Evolutionary conservation across 805 yeast genomes (phyloP).

Genomic region (Lipomyces yamadae): DNA sequence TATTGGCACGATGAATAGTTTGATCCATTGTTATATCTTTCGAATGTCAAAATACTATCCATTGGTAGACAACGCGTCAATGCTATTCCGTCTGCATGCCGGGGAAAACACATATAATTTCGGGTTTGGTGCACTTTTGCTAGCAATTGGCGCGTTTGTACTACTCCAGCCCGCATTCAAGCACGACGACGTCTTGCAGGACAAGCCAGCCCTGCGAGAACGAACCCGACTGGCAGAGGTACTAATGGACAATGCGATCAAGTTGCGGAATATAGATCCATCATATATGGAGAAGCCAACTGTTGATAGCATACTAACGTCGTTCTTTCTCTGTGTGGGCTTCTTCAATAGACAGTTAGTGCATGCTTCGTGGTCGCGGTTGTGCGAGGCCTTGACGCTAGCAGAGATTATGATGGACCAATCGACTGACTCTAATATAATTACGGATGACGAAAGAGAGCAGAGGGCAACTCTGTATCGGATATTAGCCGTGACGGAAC

Average conservation of each 20-base stretch:
- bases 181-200: neutral
- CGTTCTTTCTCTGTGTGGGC: neutral
- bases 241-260: neutral
- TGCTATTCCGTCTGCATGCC: neutral
- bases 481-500: conserved; percentile 22
- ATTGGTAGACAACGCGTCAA: neutral
- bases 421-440: neutral
- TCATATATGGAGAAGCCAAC: neutral
- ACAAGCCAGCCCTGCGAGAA: neutral
- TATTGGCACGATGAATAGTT: neutral
- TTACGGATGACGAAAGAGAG: neutral
- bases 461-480: conserved; percentile 2
- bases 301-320: neutral
- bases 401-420: conserved; percentile 14
- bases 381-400: conserved; percentile 21
- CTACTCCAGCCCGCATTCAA: neutral
- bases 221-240: neutral
- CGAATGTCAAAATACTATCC: neutral
- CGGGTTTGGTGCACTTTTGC: neutral
- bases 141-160: neutral
- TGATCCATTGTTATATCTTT: neutral
- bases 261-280: neutral
- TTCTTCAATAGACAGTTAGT: neutral
- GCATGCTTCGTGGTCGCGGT: conserved; percentile 14
- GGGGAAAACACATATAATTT: neutral